Evolutionary conservation across 768 basidiomycete species (phyloP).

Genomic region (Trametes cingulata): DNA sequence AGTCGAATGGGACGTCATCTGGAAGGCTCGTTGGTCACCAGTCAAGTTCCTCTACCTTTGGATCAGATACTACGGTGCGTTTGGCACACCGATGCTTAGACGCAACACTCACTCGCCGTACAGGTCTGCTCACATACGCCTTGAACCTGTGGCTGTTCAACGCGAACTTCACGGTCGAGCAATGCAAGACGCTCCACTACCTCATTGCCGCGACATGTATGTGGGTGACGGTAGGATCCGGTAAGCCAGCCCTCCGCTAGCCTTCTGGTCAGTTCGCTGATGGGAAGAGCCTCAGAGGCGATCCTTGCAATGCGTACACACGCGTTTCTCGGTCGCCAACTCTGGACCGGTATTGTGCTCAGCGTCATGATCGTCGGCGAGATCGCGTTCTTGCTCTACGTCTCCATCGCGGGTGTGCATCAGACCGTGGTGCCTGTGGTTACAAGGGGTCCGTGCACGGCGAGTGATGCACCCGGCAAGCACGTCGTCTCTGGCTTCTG

Average conservation of each 20-base stretch:
- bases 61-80: constrained; percentile 12
- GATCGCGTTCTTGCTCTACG: constrained; percentile 7
- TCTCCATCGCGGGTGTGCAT: constrained; percentile 10
- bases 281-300: background rate
- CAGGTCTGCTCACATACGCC: constrained; percentile 2
- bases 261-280: background rate
- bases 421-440: constrained; percentile 9
- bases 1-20: constrained; percentile 12
- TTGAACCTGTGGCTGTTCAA: constrained; percentile 13
- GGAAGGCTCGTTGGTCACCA: constrained; percentile 8
- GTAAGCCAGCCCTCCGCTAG: background rate
- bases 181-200: constrained; percentile 12
- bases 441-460: constrained; percentile 7
- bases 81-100: background rate
- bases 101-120: background rate
- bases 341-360: background rate
- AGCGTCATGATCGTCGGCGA: constrained; percentile 10
- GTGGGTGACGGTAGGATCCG: constrained; percentile 13
- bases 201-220: constrained; percentile 10
- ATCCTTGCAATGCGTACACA: constrained; percentile 13
- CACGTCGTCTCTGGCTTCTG: constrained; percentile 13
- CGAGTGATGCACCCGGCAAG: constrained; percentile 6
- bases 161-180: constrained; percentile 5
- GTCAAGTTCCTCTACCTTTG: constrained; percentile 7
- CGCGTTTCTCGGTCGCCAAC: constrained; percentile 8